A percentile compares a stretch with the other conserved stretches of the same genome.
Evolutionary conservation across 1,139 yeast species (phyloP).

Genomic region (Magnusiomyces tetraspermus): DNA sequence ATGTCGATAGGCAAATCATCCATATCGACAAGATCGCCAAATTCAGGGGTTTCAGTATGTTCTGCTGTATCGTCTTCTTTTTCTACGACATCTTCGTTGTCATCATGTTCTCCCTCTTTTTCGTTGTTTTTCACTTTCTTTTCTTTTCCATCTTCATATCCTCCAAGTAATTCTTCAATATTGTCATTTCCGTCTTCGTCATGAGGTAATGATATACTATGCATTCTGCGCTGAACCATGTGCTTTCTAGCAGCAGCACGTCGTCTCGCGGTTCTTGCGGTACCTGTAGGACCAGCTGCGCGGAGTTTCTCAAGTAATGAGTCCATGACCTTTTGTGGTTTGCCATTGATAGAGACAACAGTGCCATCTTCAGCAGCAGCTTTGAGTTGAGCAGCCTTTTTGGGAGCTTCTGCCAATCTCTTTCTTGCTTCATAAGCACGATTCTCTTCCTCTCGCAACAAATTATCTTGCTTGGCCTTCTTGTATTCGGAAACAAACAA

Average conservation of each 20-base stretch:
- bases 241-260: slow-evolving; percentile 59
- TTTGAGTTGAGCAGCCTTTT: slow-evolving; percentile 24
- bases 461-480: slow-evolving; percentile 66
- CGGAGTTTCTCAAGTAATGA: slow-evolving; percentile 60
- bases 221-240: slow-evolving; percentile 23
- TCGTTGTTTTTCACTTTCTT: not conserved
- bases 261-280: slow-evolving; percentile 71
- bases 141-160: not conserved
- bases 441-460: slow-evolving; percentile 69
- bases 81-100: no score
- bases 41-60: no score
- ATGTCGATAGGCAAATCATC: no score
- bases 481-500: slow-evolving; percentile 67
- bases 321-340: slow-evolving; percentile 48
- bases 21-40: no score
- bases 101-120: no score
- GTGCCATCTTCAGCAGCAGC: slow-evolving; percentile 19
- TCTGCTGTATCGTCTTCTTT: no score
- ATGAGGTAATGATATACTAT: slow-evolving; percentile 8
- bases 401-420: slow-evolving; percentile 45
- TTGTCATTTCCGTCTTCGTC: no score
- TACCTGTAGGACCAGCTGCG: slow-evolving; percentile 64
- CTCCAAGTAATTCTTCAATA: not conserved
- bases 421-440: slow-evolving; percentile 68
- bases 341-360: slow-evolving; percentile 10